Base-by-base conservation (phyloP, 192 early-diverging fungal species). In the Thamnidium elegans region DNA sequence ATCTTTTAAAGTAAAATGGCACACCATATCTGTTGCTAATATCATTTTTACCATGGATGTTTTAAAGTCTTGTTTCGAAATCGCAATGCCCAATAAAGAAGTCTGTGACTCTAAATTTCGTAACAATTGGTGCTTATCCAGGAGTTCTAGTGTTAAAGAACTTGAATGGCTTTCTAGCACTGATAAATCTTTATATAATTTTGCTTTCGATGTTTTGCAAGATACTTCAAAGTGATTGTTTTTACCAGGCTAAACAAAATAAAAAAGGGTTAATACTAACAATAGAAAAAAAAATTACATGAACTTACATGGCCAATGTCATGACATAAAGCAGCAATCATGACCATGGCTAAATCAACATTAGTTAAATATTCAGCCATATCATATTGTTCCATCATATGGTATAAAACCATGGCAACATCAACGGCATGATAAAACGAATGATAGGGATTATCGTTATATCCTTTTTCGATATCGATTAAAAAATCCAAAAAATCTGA, bases 151-250 rank as follows among this genome's bases (percentile, higher is more conserved):
- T 6, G 92, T 79, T 15, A 91, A 76, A 19, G 89, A 86, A 64
- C 87, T 85, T 13, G 93, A 95, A 66, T 92, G 84, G 59, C 82
- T 87, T 74, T 98, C 95, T 2, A 98, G 82, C 1, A 96, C 90
- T 9, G 94, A 94, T 21, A 71, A 67, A 66, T 92, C 82, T 51
- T 89, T 86, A 68, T 92, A 95, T 50, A 68, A 69, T 44, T 77
- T 71, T 0, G 92, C 90, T 4, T 93, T 59, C 4, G 88, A 83
- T 11, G 94, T 90, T 60, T 88, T 77, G 7, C 90, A 84, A 74
- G 94, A 92, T 32, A 91, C 86, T 74, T 97, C 89, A 69, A 89
- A 98, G 7, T 93, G 75, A 59, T 98, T 98, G 81, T 95, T 96
- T 31, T 87, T 73, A 13, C 95, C 95, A 14, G 95, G 94, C 89